Conservation (phyloP, 2,329 filamentous ascomycete species). For the Fusarium robinianum region DNA sequence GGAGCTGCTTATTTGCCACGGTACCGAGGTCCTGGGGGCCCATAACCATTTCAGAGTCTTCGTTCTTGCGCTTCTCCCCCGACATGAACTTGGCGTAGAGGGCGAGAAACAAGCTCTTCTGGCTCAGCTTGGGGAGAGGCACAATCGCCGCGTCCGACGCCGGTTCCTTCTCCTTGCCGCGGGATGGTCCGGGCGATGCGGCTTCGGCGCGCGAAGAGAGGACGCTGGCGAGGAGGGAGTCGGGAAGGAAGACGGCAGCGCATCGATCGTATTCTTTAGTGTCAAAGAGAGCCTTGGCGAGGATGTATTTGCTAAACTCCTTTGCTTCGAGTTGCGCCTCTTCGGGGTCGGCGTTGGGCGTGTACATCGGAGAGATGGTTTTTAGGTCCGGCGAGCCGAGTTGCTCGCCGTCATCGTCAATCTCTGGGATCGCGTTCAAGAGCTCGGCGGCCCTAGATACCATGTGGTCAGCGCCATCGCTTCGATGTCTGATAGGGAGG, state of each 20-base stretch:
- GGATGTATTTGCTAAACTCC: conserved; percentile 81
- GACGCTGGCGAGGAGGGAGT: conserved; percentile 72
- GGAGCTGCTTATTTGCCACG: conserved; percentile 82
- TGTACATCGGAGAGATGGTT: conserved; percentile 53
- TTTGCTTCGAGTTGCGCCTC: conserved; percentile 77
- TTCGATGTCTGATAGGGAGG: not conserved
- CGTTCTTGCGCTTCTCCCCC: conserved; percentile 93
- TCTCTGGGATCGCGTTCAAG: conserved; percentile 76
- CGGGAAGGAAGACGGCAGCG: conserved; percentile 84
- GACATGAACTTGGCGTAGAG: conserved; percentile 92
- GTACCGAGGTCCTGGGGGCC: conserved; percentile 88
- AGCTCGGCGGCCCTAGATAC: conserved; percentile 91
- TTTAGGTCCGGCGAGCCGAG: conserved; percentile 37
- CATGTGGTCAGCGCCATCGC: conserved; percentile 22
- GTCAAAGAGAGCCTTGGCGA: conserved; percentile 94
- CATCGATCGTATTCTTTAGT: conserved; percentile 95
- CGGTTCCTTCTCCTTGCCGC: conserved; percentile 65
- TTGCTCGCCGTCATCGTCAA: conserved; percentile 59
- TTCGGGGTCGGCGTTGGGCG: conserved; percentile 66
- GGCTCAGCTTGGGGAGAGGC: conserved; percentile 67
- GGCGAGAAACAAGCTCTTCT: conserved; percentile 89
- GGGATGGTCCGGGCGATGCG: conserved; percentile 45
- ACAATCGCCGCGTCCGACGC: conserved; percentile 30
- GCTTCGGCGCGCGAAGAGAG: conserved; percentile 54
- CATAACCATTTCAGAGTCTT: conserved; percentile 96